Evolutionary conservation across 2,329 filamentous ascomycete genomes (phyloP).

Genomic region (Cladobotryum protrusum): DNA sequence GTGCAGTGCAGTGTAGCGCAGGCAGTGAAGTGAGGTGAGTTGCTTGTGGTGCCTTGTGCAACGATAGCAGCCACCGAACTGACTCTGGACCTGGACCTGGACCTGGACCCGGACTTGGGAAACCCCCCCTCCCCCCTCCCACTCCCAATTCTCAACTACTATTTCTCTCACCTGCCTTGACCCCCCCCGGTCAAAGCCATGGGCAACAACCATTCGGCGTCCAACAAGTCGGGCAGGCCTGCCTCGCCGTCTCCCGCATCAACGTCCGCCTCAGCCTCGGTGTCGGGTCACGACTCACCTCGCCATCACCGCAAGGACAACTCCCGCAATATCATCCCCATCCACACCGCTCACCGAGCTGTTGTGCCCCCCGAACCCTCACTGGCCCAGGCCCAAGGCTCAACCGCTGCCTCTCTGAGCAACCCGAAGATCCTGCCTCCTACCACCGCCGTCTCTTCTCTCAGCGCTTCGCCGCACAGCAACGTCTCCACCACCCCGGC

Average conservation of each 20-base stretch:
- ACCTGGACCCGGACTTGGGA: not conserved
- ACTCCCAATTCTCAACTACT: conserved; percentile 3
- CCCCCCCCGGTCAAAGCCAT: conserved; percentile 19
- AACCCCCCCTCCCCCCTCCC: conserved; percentile 2
- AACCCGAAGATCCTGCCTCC: conserved; percentile 39
- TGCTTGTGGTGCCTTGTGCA: conserved; percentile 5
- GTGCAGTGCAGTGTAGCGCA: no score
- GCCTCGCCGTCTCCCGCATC: conserved; percentile 17
- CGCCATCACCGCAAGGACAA: conserved; percentile 30
- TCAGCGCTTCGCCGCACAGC: conserved; percentile 42
- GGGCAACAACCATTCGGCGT: conserved; percentile 34
- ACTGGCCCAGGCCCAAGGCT: conserved; percentile 54
- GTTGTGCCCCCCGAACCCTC: conserved; percentile 57
- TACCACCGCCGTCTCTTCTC: conserved; percentile 42
- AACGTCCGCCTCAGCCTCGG: conserved; percentile 18
- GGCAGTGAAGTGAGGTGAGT: no score
- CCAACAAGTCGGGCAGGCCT: conserved; percentile 31
- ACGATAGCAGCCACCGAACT: conserved; percentile 7
- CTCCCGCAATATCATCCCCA: conserved; percentile 44
- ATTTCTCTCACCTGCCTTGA: conserved; percentile 4
- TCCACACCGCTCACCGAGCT: conserved; percentile 49
- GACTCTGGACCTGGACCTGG: not conserved
- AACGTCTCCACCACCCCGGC: conserved; percentile 25
- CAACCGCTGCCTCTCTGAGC: conserved; percentile 42
- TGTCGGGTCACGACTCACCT: conserved; percentile 22